Conservation (phyloP, 2,329 filamentous ascomycete genomes). For the Paracamarosporium sp. region DNA sequence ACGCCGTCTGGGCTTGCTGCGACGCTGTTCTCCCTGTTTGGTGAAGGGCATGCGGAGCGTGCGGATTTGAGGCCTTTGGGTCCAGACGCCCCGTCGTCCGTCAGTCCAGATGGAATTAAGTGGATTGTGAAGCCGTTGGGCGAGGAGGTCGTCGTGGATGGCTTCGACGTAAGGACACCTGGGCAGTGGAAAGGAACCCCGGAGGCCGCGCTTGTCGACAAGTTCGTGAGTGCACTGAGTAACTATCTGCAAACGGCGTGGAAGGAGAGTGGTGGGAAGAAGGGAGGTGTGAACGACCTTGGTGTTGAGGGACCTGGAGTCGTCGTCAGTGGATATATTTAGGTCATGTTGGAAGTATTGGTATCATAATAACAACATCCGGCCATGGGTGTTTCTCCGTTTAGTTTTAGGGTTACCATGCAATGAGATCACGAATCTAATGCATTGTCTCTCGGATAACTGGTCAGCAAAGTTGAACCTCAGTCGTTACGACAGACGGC, state of each 20-base stretch:
- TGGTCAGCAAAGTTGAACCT: too few relatives aligned
- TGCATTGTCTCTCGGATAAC: not conserved
- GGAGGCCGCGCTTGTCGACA: constrained; percentile 25
- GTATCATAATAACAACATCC: too few relatives aligned
- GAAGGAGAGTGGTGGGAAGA: constrained; percentile 20
- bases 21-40: constrained; percentile 35
- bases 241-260: constrained; percentile 25
- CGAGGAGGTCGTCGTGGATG: constrained; percentile 36
- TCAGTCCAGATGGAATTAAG: constrained; percentile 17
- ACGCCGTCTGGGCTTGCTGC: constrained; percentile 25
- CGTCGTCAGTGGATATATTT: constrained; percentile 22
- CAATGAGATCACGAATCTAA: not conserved
- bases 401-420: not conserved
- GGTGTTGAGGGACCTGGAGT: constrained; percentile 28
- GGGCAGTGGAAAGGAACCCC: constrained; percentile 31
- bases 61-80: constrained; percentile 33
- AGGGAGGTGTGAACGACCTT: constrained; percentile 22
- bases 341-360: too few relatives aligned
- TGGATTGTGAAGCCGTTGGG: constrained; percentile 29
- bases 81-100: constrained; percentile 41
- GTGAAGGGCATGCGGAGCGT: constrained; percentile 31
- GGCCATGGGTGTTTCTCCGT: too few relatives aligned
- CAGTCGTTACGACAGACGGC: too few relatives aligned
- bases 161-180: constrained; percentile 35
- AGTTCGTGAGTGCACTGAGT: constrained; percentile 22